Evolutionary conservation across 345 rosid species (phyloP).

Genomic region (Syzygium oleosum): DNA sequence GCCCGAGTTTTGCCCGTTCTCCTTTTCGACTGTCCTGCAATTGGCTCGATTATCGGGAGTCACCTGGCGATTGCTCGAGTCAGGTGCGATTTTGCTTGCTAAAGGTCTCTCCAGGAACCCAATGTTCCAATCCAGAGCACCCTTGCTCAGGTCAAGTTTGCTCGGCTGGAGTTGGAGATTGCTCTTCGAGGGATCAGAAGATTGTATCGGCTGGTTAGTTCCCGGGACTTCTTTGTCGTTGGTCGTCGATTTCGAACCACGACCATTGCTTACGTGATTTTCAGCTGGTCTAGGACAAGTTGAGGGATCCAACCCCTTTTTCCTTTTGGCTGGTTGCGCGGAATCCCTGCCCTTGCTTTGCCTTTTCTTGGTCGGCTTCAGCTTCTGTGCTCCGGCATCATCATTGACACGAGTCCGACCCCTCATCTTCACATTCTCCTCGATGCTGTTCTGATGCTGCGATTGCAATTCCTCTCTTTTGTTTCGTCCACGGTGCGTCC

Average conservation of each 20-base stretch:
- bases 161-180: neutral
- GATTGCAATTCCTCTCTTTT: constrained; percentile 5
- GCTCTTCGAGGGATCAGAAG: neutral
- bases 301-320: constrained; percentile 1
- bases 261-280: neutral
- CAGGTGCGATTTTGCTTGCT: neutral
- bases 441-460: constrained; percentile 3
- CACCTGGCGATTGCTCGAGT: neutral
- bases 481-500: neutral
- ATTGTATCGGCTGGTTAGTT: neutral
- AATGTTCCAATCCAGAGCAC: neutral
- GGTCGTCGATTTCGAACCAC: neutral
- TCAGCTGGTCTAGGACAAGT: neutral
- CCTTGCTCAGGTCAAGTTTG: neutral
- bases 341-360: neutral
- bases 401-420: neutral
- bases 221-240: neutral
- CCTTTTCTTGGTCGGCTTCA: neutral
- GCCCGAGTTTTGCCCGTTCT: neutral
- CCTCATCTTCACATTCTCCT: constrained; percentile 8
- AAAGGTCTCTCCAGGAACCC: neutral
- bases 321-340: neutral
- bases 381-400: constrained; percentile 4
- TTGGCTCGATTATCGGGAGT: neutral
- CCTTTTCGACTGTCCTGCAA: neutral